A percentile compares a stretch with the other conserved stretches of the same genome.
Conservation (phyloP, 2,329 filamentous ascomycete genomes). For the Penicillium oxalicum region DNA sequence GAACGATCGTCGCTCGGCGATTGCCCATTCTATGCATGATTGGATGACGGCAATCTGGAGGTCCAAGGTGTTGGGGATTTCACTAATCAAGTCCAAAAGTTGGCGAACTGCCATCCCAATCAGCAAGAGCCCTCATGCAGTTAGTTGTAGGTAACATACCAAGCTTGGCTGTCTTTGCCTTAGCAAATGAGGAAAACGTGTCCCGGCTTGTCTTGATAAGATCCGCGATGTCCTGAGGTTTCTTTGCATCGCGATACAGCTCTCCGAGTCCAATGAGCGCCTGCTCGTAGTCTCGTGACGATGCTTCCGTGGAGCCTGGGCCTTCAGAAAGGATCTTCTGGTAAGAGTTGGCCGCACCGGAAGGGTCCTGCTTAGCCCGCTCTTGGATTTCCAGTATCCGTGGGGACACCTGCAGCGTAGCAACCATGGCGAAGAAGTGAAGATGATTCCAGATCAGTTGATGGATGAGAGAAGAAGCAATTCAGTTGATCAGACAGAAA, state of each 20-base stretch:
- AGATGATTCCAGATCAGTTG: background rate
- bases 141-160: slow-evolving; percentile 52
- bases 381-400: slow-evolving; percentile 85
- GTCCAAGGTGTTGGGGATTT: slow-evolving; percentile 91
- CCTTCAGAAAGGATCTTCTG: slow-evolving; percentile 82
- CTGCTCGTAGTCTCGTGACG: slow-evolving; percentile 84
- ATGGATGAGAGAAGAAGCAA: background rate
- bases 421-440: slow-evolving; percentile 40
- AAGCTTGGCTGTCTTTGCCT: slow-evolving; percentile 97
- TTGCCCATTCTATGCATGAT: slow-evolving; percentile 99
- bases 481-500: background rate
- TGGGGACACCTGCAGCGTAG: slow-evolving; percentile 48
- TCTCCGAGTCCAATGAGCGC: slow-evolving; percentile 84
- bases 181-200: slow-evolving; percentile 91
- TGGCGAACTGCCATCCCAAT: slow-evolving; percentile 65
- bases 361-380: slow-evolving; percentile 70
- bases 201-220: slow-evolving; percentile 85
- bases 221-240: slow-evolving; percentile 76
- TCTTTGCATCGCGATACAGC: slow-evolving; percentile 78
- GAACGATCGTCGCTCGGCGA: slow-evolving; percentile 88
- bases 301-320: slow-evolving; percentile 76
- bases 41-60: slow-evolving; percentile 93
- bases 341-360: slow-evolving; percentile 80
- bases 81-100: slow-evolving; percentile 88
- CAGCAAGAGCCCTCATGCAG: background rate